Evolutionary conservation across 2,329 filamentous ascomycete genomes (phyloP).

Genomic region (Phoma sp.): DNA sequence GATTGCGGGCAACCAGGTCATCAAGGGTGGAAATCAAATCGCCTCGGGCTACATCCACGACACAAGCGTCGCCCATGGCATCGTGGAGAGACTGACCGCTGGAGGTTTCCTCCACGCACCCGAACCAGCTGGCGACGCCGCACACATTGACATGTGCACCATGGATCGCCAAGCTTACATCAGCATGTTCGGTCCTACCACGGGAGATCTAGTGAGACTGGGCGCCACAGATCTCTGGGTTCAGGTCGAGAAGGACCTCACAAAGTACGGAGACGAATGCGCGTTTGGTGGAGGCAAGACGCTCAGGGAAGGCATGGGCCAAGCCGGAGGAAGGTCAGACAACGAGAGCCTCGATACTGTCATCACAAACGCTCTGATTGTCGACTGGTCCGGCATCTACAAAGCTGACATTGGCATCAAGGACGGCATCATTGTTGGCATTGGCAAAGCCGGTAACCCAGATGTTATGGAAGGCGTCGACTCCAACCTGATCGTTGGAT

Average conservation of each 20-base stretch:
- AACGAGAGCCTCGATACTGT: slow-evolving; percentile 80
- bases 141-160: slow-evolving; percentile 65
- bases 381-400: slow-evolving; percentile 92
- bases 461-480: slow-evolving; percentile 92
- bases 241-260: slow-evolving; percentile 84
- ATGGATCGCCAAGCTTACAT: slow-evolving; percentile 82
- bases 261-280: slow-evolving; percentile 89
- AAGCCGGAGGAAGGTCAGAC: slow-evolving; percentile 78
- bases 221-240: slow-evolving; percentile 90
- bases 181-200: slow-evolving; percentile 91
- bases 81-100: slow-evolving; percentile 69
- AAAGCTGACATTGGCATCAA: slow-evolving; percentile 97
- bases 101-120: slow-evolving; percentile 80
- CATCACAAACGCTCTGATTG: slow-evolving; percentile 85
- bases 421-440: slow-evolving; percentile 80
- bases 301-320: slow-evolving; percentile 92
- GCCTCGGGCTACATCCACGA: slow-evolving; percentile 75
- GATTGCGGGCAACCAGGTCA: slow-evolving; percentile 80
- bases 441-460: slow-evolving; percentile 96
- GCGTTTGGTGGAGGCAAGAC: slow-evolving; percentile 96
- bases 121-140: slow-evolving; percentile 65
- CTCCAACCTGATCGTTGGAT: slow-evolving; percentile 79
- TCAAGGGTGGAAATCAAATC: slow-evolving; percentile 82
- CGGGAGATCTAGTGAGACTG: slow-evolving; percentile 81
- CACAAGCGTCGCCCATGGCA: slow-evolving; percentile 65